Base-by-base conservation (phyloP, 495 filamentous ascomycete genomes). In the Astrothelium macrocarpum region DNA sequence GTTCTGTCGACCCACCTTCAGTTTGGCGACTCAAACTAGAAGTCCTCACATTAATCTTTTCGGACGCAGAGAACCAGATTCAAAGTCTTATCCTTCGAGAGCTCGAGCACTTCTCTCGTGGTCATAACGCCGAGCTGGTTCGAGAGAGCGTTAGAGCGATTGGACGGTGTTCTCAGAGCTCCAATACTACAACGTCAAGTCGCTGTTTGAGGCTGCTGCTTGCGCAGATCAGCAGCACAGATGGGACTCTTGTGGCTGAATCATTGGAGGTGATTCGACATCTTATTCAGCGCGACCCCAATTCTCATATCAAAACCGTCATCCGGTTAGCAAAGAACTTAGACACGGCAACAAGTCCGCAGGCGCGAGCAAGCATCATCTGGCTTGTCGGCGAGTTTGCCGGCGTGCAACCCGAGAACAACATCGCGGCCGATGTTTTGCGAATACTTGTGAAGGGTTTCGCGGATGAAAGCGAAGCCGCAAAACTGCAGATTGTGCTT, bases 311-410 rank as follows among this genome's bases (percentile, higher is more conserved):
- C 32, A 80, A 78, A 60, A 98, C 93, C 0, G 92, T 98, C 5
- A 84, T 96, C 39, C 82, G 90, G 53, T 77, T 98, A n/a, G 93
- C 95, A 9, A 95, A 91, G 72, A 88, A 95, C 66, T 83, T 98
- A 7, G 91, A 96, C 64, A 85, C 85, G 2, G 87, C 89, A 10
- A 91, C 86, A 1, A 89, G 90, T 63, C 84, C 94, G 4, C 86
- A 88, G 61, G 95, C 94, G 2, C 81, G 94, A 62, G 93, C 95
- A 16, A 93, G 86, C 34, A 96, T 97, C 64, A 89, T 97, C 67
- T 98, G 94, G 94, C 85, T 98, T 2, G 92, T 98, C 0, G 94
- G 94, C 59, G 94, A 98, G 75, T 97, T 90, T 69, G 84, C 94
- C 1, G 89, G 89, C 0, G 68, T 87, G 12, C 85, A 92, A 64